Conservation (phyloP, 2,329 filamentous ascomycete species). For the Fusarium camptoceras region DNA sequence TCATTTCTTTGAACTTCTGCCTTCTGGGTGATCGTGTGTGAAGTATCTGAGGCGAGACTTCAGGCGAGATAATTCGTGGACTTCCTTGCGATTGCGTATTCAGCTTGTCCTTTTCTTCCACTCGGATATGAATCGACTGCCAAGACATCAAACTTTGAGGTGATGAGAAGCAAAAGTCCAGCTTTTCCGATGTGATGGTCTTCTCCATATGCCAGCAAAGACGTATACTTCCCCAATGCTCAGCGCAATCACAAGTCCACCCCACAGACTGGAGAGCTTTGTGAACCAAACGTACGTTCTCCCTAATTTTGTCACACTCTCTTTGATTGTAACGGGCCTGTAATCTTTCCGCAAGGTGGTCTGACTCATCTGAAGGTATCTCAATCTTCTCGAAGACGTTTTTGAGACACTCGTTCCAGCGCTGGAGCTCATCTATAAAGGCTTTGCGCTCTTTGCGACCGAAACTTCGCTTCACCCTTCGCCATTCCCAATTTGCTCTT, state of each 20-base stretch:
- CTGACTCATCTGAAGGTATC: not conserved
- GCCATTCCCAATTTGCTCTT: not conserved
- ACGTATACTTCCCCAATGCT: not conserved
- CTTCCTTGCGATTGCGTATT: rapidly evolving
- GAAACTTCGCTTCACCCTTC: not conserved
- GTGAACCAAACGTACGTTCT: not conserved
- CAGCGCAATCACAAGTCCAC: not conserved
- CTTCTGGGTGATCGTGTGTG: not conserved
- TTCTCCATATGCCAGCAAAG: not conserved
- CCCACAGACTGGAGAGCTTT: not conserved
- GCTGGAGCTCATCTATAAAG: not conserved
- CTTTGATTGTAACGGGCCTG: not conserved
- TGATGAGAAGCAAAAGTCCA: not conserved
- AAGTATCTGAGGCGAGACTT: not conserved
- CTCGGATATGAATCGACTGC: not conserved
- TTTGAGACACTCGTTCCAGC: not conserved
- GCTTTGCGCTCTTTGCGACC: not conserved
- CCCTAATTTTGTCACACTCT: not conserved
- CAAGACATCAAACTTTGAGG: not conserved
- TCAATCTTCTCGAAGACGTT: not conserved
- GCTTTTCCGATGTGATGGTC: not conserved
- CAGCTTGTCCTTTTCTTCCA: not conserved
- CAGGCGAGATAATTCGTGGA: not conserved
- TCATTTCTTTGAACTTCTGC: not conserved
- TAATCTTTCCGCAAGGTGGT: not conserved